Percentiles rank a stretch among this genome's conserved stretches.
phyloP scores from a whole-genome alignment of 768 basidiomycete species.

The Kwoniella heveanensis region DNA sequence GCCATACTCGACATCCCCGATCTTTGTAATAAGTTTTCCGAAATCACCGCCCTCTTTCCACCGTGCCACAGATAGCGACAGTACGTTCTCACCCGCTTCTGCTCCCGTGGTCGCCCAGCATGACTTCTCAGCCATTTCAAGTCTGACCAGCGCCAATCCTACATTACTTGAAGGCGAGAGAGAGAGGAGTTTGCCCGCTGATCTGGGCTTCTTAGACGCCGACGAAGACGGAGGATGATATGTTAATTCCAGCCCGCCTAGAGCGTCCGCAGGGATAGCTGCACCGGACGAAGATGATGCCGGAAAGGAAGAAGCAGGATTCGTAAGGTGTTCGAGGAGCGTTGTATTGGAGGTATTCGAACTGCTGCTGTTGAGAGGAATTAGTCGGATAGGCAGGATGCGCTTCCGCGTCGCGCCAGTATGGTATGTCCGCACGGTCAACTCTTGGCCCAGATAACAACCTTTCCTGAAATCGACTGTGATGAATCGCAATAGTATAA shows the following conservation, averaged over 20 bases:
- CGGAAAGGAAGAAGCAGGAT: slow-evolving; percentile 17
- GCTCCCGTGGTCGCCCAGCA: slow-evolving; percentile 30
- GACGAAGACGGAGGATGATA: slow-evolving; percentile 40
- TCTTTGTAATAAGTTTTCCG: slow-evolving; percentile 22
- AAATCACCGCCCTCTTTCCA: slow-evolving; percentile 59
- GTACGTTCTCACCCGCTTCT: neutral
- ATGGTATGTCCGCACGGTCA: slow-evolving; percentile 94
- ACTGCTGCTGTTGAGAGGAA: slow-evolving; percentile 25
- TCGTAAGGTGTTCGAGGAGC: neutral
- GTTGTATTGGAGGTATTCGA: slow-evolving; percentile 3
- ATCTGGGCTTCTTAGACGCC: slow-evolving; percentile 63
- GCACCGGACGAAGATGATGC: slow-evolving; percentile 14
- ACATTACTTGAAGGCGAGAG: slow-evolving; percentile 59
- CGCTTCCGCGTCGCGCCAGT: slow-evolving; percentile 89
- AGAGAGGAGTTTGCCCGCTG: slow-evolving; percentile 73
- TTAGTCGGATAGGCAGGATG: slow-evolving; percentile 75
- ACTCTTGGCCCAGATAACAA: slow-evolving; percentile 96
- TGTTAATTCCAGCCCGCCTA: slow-evolving; percentile 27
- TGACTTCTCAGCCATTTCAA: slow-evolving; percentile 69
- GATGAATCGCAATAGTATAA: no score
- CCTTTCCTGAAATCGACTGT: slow-evolving; percentile 95
- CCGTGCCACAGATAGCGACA: slow-evolving; percentile 53
- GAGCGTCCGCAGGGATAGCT: slow-evolving; percentile 28
- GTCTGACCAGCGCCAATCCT: slow-evolving; percentile 76
- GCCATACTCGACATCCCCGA: slow-evolving; percentile 29